These are phyloP conservation scores for Coleophoma crateriformis DNA, from an alignment of 2,329 filamentous ascomycete genomes.

Conservation along the genomic window DNA sequence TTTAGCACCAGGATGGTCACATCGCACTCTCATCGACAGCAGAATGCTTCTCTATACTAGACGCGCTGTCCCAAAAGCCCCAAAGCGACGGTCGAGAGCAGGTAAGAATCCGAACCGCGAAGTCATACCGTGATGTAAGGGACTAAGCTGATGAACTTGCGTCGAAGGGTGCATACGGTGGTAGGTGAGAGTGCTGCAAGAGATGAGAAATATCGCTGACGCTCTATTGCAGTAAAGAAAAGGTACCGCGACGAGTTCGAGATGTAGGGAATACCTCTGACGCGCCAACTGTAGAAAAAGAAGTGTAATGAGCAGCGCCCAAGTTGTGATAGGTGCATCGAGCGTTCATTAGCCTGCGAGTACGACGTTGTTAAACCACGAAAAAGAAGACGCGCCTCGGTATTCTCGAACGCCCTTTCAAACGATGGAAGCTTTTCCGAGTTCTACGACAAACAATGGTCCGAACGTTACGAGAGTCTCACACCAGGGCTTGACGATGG, in stretches of 20 bases:
- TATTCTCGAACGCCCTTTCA: constrained; percentile 17
- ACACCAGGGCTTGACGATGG: constrained; percentile 4
- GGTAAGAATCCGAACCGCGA: constrained; percentile 33
- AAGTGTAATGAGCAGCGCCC: constrained; percentile 27
- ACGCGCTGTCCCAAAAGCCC: constrained; percentile 49
- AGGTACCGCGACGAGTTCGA: constrained; percentile 16
- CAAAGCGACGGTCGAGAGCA: constrained; percentile 54
- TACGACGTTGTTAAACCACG: constrained; percentile 27
- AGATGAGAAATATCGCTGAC: too few species aligned
- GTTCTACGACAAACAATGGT: constrained; percentile 16
- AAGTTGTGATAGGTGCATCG: constrained; percentile 23
- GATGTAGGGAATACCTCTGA: constrained; percentile 6
- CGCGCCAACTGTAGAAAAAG: constrained; percentile 20
- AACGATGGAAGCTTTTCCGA: constrained; percentile 10
- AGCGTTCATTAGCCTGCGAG: constrained; percentile 21
- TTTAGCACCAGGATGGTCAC: neutral
- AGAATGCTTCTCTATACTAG: constrained; percentile 54
- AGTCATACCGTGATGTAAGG: neutral
- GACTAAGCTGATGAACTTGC: constrained; percentile 8
- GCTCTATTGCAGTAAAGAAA: constrained; percentile 22
- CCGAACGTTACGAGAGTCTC: constrained; percentile 11
- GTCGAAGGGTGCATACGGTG: constrained; percentile 25
- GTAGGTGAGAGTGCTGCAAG: constrained; percentile 12
- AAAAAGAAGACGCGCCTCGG: constrained; percentile 17
- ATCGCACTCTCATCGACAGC: neutral